Conservation (phyloP, 306 rosid genomes). For the Vigna mungo region DNA sequence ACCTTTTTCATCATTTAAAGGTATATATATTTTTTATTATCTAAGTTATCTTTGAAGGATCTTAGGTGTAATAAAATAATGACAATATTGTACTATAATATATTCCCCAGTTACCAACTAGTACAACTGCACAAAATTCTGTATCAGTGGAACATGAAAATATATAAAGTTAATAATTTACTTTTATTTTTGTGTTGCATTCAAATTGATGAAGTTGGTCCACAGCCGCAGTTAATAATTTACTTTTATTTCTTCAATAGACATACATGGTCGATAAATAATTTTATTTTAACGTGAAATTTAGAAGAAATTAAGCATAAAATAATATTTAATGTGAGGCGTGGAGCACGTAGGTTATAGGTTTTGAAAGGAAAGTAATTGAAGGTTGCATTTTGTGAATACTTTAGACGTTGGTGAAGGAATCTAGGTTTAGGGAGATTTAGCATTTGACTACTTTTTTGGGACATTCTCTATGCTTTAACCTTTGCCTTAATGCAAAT, state of each 20-base stretch:
- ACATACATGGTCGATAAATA: no score
- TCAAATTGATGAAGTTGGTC: slow-evolving; percentile 33
- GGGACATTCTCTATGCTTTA: slow-evolving; percentile 51
- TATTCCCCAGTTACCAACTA: background rate
- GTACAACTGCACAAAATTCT: no score
- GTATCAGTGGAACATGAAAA: no score
- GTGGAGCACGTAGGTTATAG: no score
- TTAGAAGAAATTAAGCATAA: no score
- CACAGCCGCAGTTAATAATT: slow-evolving; percentile 14
- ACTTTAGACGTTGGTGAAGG: slow-evolving; percentile 11
- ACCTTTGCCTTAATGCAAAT: slow-evolving; percentile 29
- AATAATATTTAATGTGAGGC: no score
- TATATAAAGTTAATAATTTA: background rate
- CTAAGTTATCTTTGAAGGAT: background rate
- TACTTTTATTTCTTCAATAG: slow-evolving; percentile 44
- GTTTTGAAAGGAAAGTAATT: no score
- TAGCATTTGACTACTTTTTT: slow-evolving; percentile 66
- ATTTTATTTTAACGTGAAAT: no score
- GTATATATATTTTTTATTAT: no score
- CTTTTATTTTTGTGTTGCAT: background rate
- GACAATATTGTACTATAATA: background rate
- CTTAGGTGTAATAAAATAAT: background rate
- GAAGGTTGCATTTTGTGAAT: no score
- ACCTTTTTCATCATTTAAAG: no score
- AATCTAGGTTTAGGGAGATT: slow-evolving; percentile 40